Evolutionary conservation across 495 filamentous ascomycete genomes (phyloP).

Genomic region (Penicillium goetzii): DNA sequence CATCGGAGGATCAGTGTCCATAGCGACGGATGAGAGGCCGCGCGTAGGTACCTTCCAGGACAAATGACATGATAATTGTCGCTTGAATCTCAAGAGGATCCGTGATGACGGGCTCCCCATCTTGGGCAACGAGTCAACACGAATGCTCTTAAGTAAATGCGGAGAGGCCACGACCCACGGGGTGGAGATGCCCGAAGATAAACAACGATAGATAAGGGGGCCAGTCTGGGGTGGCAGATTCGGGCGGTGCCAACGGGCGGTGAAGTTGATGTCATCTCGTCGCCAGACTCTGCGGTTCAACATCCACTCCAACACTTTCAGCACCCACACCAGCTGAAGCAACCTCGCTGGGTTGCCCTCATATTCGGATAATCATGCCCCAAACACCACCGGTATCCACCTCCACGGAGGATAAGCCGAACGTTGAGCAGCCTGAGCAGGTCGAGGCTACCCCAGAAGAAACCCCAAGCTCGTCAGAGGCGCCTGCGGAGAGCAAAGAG

Average conservation of each 20-base stretch:
- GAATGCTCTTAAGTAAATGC: conserved; percentile 8
- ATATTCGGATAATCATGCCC: conserved; percentile 17
- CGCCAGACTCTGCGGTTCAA: conserved; percentile 24
- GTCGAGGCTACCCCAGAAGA: conserved; percentile 14
- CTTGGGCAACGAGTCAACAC: conserved; percentile 12
- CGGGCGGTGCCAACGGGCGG: conserved; percentile 26
- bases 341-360: background rate
- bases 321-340: background rate
- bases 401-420: conserved; percentile 19
- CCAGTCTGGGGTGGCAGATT: conserved; percentile 27
- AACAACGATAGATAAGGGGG: conserved; percentile 26
- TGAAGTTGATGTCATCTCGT: conserved; percentile 21
- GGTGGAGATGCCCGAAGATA: conserved; percentile 32
- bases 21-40: conserved; percentile 8
- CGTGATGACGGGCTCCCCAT: conserved; percentile 15
- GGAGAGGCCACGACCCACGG: conserved; percentile 21
- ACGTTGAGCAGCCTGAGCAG: conserved; percentile 17
- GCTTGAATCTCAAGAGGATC: background rate
- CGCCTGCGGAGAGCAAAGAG: conserved; percentile 26
- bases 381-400: conserved; percentile 20
- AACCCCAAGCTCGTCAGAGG: conserved; percentile 15
- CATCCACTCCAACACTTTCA: background rate
- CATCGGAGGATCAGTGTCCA: conserved; percentile 8
- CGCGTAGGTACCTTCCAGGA: conserved; percentile 8
- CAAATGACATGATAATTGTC: background rate